Conservation (phyloP, 163 green algal species). For the Prototheca wickerhamii region DNA sequence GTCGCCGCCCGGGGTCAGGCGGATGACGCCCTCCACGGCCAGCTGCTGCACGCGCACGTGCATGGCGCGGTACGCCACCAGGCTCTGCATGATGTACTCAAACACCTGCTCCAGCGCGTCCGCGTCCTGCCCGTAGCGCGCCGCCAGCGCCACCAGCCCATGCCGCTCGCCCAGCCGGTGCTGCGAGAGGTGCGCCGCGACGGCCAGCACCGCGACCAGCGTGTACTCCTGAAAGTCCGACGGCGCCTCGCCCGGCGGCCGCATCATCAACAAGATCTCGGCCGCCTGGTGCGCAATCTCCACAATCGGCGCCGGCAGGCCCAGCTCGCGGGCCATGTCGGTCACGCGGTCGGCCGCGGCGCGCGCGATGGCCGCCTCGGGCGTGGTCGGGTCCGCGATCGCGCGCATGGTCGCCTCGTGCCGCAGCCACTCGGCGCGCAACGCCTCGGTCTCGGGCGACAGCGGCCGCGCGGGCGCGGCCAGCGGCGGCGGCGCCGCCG, state of each 20-base stretch:
- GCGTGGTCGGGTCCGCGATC: conserved; percentile 31
- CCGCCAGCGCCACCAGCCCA: conserved; percentile 37
- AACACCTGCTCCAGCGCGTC: conserved; percentile 58
- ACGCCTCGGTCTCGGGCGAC: conserved; percentile 18
- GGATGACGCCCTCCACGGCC: conserved; percentile 13
- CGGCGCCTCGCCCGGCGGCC: conserved; percentile 49
- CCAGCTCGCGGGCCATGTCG: conserved; percentile 43
- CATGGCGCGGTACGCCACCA: conserved; percentile 64
- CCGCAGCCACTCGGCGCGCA: conserved; percentile 53
- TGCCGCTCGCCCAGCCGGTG: conserved; percentile 40
- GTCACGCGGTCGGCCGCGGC: conserved; percentile 45
- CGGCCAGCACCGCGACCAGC: conserved; percentile 61
- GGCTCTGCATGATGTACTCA: conserved; percentile 71
- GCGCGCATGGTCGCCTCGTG: conserved; percentile 37
- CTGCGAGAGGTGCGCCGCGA: conserved; percentile 59
- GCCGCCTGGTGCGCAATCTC: conserved; percentile 58
- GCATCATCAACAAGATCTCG: conserved; percentile 75
- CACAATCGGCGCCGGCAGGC: conserved; percentile 27
- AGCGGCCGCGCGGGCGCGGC: not conserved
- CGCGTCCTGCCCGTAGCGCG: conserved; percentile 54
- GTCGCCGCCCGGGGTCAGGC: conserved; percentile 8
- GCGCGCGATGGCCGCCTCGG: conserved; percentile 22
- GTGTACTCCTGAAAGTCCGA: conserved; percentile 75
- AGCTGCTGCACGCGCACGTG: conserved; percentile 47
- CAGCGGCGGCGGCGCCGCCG: conserved; percentile 3